Evolutionary conservation across 768 basidiomycete species (phyloP).

Genomic region (Imleria badia): DNA sequence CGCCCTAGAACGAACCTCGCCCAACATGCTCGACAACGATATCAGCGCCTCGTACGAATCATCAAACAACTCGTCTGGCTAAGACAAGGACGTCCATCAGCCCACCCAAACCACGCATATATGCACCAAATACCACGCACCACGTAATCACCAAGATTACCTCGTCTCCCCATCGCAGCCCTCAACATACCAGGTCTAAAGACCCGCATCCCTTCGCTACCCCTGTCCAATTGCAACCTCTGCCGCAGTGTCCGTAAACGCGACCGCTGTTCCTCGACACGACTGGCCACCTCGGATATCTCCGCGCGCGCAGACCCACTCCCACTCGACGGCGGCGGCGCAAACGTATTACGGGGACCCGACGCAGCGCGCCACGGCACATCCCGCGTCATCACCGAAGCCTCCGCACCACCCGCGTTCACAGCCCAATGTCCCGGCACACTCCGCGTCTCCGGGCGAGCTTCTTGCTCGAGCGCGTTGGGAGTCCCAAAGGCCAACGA

Average conservation of each 20-base stretch:
- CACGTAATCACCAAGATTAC: constrained; percentile 46
- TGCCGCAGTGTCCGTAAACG: constrained; percentile 28
- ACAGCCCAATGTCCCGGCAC: constrained; percentile 12
- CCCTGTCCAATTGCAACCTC: constrained; percentile 29
- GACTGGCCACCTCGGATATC: constrained; percentile 4
- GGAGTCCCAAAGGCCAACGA: constrained; percentile 5
- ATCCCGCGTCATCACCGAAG: constrained; percentile 8
- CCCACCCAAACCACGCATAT: constrained; percentile 1
- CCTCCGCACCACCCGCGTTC: constrained; percentile 1
- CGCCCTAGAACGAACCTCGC: constrained; percentile 65
- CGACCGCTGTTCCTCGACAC: constrained; percentile 21
- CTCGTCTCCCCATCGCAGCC: constrained; percentile 21
- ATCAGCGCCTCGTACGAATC: constrained; percentile 71
- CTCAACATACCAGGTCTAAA: constrained; percentile 28
- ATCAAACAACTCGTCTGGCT: constrained; percentile 80
- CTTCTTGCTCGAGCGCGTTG: constrained; percentile 10
- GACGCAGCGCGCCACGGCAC: constrained; percentile 25
- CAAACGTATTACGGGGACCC: constrained; percentile 13
- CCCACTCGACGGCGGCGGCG: background rate
- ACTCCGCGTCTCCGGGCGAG: constrained; percentile 5
- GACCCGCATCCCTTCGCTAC: constrained; percentile 15
- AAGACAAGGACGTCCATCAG: constrained; percentile 2
- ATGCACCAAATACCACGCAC: constrained; percentile 37
- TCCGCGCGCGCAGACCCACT: constrained; percentile 1
- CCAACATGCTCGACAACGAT: constrained; percentile 55